A percentile compares a stretch with the other conserved stretches of the same genome.
Evolutionary conservation across 139 green algal species (phyloP).

Genomic region (Picochlorum sp.): DNA sequence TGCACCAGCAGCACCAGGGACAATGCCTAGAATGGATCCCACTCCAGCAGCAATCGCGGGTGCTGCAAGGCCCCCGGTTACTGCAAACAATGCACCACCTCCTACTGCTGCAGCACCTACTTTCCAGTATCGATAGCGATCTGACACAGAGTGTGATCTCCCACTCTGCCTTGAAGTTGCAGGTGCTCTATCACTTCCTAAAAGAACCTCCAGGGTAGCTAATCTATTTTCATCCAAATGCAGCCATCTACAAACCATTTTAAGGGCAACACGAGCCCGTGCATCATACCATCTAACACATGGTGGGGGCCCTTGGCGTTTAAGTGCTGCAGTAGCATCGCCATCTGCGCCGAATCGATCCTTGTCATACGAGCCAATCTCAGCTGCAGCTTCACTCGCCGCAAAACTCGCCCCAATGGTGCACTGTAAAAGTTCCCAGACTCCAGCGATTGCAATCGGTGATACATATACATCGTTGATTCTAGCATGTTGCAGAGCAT

Average conservation of each 20-base stretch:
- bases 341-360: background rate
- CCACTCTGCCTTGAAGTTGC: background rate
- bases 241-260: conserved; percentile 60
- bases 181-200: conserved; percentile 29
- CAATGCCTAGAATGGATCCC: conserved; percentile 44
- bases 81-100: conserved; percentile 61
- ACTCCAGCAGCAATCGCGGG: conserved; percentile 71
- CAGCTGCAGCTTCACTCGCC: background rate
- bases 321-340: background rate
- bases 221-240: conserved; percentile 54
- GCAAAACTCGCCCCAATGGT: conserved; percentile 21
- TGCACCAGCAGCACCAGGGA: conserved; percentile 35
- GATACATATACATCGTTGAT: conserved; percentile 2
- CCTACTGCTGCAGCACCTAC: conserved; percentile 56
- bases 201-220: conserved; percentile 39
- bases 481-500: background rate
- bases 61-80: conserved; percentile 71
- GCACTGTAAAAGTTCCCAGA: conserved; percentile 40
- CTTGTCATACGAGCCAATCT: background rate
- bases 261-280: conserved; percentile 50
- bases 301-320: conserved; percentile 1
- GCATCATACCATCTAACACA: conserved; percentile 62
- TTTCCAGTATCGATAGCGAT: conserved; percentile 16
- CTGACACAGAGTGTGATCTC: background rate
- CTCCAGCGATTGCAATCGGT: conserved; percentile 23